phyloP scores from a whole-genome alignment of 1,139 yeast genomes.

The Arxiozyma slooffiae region DNA sequence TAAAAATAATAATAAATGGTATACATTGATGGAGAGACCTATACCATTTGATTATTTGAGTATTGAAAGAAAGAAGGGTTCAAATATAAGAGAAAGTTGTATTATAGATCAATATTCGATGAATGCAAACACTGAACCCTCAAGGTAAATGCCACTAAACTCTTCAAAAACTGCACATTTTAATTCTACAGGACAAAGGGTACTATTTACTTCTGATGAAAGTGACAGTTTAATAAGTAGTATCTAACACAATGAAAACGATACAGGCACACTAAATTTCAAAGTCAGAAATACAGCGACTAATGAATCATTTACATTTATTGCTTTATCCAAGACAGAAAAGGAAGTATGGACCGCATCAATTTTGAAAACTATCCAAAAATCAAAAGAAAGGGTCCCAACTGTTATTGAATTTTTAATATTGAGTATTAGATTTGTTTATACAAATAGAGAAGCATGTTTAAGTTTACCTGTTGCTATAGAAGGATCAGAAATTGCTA shows the following conservation, averaged over 20 bases:
- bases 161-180: slow-evolving; percentile 16
- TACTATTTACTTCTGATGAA: slow-evolving; percentile 9
- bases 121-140: background rate
- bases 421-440: slow-evolving; percentile 56
- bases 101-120: background rate
- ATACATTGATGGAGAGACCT: slow-evolving; percentile 47
- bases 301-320: slow-evolving; percentile 47
- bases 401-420: slow-evolving; percentile 50
- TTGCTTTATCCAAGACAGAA: slow-evolving; percentile 45
- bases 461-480: slow-evolving; percentile 51
- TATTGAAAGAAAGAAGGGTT: slow-evolving; percentile 34
- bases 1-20: slow-evolving; percentile 21
- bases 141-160: slow-evolving; percentile 12
- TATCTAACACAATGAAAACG: slow-evolving; percentile 13
- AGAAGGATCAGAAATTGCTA: slow-evolving; percentile 54
- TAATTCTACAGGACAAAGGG: slow-evolving; percentile 15
- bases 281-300: slow-evolving; percentile 43
- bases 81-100: background rate
- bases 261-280: slow-evolving; percentile 33
- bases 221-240: slow-evolving; percentile 5
- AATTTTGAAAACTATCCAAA: slow-evolving; percentile 47
- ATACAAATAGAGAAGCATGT: slow-evolving; percentile 47
- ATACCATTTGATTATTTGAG: slow-evolving; percentile 51
- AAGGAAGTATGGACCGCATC: slow-evolving; percentile 52
- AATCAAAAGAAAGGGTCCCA: slow-evolving; percentile 37